These are phyloP conservation scores for Ganoderma multipileum DNA, from an alignment of 1,284 basidiomycete species.

Conservation along the genomic window DNA sequence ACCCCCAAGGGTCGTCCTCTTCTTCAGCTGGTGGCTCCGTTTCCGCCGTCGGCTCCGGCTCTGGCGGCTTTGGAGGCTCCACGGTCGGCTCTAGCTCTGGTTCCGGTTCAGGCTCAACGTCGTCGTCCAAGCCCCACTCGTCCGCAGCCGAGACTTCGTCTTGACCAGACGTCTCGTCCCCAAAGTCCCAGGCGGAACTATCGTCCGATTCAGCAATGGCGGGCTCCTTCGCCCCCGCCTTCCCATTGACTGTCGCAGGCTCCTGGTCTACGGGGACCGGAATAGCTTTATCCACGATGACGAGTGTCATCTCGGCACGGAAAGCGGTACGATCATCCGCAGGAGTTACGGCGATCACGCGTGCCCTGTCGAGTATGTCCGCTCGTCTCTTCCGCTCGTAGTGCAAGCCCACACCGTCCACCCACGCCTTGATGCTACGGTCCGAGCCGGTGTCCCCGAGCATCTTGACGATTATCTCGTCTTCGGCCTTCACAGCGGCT, in stretches of 20 bases:
- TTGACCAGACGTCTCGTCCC: slow-evolving; percentile 32
- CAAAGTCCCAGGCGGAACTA: slow-evolving; percentile 42
- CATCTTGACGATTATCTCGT: slow-evolving; percentile 54
- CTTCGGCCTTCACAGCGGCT: slow-evolving; percentile 69
- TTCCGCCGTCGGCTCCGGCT: slow-evolving; percentile 18
- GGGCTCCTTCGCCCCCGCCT: neutral
- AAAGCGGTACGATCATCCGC: slow-evolving; percentile 41
- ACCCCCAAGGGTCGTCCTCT: slow-evolving; percentile 69
- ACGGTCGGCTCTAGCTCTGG: slow-evolving; percentile 27
- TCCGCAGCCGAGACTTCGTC: slow-evolving; percentile 25
- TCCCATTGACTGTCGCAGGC: slow-evolving; percentile 27
- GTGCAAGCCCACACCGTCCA: slow-evolving; percentile 65
- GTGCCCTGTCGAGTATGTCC: slow-evolving; percentile 63
- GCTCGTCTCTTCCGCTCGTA: slow-evolving; percentile 76
- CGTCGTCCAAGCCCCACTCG: slow-evolving; percentile 68
- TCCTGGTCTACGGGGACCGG: slow-evolving; percentile 33
- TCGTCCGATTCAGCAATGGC: slow-evolving; percentile 36
- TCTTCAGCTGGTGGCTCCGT: slow-evolving; percentile 39
- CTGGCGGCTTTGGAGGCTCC: slow-evolving; percentile 30
- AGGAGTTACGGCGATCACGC: slow-evolving; percentile 53
- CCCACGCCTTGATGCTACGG: slow-evolving; percentile 65
- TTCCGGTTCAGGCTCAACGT: slow-evolving; percentile 38
- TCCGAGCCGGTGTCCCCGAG: slow-evolving; percentile 58
- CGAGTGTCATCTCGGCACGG: slow-evolving; percentile 42
- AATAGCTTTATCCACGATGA: slow-evolving; percentile 17